Base-by-base conservation (phyloP, 768 basidiomycete genomes). In the Wakefieldia striispora region DNA sequence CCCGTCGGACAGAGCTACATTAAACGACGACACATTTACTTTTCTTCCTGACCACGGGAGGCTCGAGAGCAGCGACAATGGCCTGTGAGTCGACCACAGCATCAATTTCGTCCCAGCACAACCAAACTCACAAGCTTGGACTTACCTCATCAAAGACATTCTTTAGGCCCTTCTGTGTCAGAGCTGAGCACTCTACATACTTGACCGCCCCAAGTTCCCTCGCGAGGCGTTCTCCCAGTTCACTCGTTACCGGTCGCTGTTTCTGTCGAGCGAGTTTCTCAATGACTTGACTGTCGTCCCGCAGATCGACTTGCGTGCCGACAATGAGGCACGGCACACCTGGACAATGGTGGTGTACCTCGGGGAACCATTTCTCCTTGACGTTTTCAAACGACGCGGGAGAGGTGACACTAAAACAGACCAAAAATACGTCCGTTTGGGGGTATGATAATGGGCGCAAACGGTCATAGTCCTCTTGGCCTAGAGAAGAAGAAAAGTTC, bases 281-380 rank as follows among this genome's bases (percentile, higher is more conserved):
- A 60, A 89, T 82, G 57, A 98, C 95, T 67, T 87, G 83, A 21
- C 80, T 71, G 65, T 99, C 97, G 63, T 97, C 95, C 68, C 95
- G 81, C 72, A 99, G 71, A 81, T 99, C 97, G 66, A 97, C 79
- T 75, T 99, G 97, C 41, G 97, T 99, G 57, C 97, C 97, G 49
- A 99, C 95, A 65, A 99, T 97, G 64, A 99, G 84, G 81, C 95
- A 97, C 58, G 95, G 95, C 50, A 97, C 95, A 43, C 97, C 95
- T 14, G 97, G 97, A 79, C 97, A 99, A 67, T 99, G 97, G 69
- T 98, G 97, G 69, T 95, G 95, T 46, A 99, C 95, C 76, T 99
- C 97, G 6, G 97, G 97, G 81, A 98, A 97, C 97, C 97, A 99
- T 71, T 99, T 99, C 75, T 99, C 97, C 82, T 97, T 98, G 64